Evolutionary conservation across 257 asterid species (phyloP), one percentile per base, ranked within the genome.

Genomic region (Salvia hispanica): DNA sequence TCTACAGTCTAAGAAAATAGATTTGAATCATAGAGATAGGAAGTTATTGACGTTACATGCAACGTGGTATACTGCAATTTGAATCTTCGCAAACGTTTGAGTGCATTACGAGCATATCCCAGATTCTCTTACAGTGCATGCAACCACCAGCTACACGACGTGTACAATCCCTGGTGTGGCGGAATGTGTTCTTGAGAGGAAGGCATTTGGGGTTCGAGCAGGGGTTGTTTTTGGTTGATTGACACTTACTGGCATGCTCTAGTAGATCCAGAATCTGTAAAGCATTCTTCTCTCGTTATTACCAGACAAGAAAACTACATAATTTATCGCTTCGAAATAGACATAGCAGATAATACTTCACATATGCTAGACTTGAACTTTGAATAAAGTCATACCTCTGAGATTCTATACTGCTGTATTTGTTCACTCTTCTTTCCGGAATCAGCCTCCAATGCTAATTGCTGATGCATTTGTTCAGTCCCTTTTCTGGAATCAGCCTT

Each of bases 51-150:
- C 31, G 80, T 50, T 75, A 83, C 89, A 9, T 66, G 89, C 95
- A 87, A 5, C 84, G 83, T 10, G 95, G 91, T 34, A 87, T 67
- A 12, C 3, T 34, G 74, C 95, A 87, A 47, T 61, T 57, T 14
- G 71, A 40, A 66, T 76, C 78, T 40, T 37, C 54, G 74, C 95
- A 87, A 8, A 12, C 48, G 15, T 63, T 39, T 5, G 88, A 48
- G 76, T 87, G 95, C 56, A 59, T 11, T 28, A 7, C 58, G 58
- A 85, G 65, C 54, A 79, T n/a, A 34, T 3, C 18, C 95, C 95
- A 83, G 43, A 64, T 69, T 47, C 45, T 81, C 64, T 46, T 61
- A 44, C 95, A 85, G 36, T 0, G 0, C n/a, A 4, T 2, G 74
- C 95, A 87, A 43, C 83, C 81, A 43, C 87, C 81, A 9, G 55